A percentile compares a stretch with the other conserved stretches of the same genome.
Conservation (phyloP, 345 rosid species). For the Triadica sebifera region DNA sequence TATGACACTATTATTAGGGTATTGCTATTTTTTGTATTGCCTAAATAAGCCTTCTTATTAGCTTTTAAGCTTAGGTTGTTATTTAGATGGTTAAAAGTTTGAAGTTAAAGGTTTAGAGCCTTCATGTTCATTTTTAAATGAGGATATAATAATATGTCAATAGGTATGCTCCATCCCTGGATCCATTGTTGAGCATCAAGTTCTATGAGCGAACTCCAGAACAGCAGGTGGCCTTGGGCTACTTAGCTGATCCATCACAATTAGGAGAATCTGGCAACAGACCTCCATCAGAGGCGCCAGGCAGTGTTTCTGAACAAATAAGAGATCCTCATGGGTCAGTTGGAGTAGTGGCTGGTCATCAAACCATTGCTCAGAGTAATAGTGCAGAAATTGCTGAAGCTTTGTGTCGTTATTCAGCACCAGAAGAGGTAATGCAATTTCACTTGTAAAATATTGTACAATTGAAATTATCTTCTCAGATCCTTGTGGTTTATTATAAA, state of each 20-base stretch:
- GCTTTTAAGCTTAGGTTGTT: background rate
- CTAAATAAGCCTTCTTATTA: background rate
- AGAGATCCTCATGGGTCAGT: slow-evolving; percentile 67
- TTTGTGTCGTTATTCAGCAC: slow-evolving; percentile 73
- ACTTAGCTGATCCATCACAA: slow-evolving; percentile 54
- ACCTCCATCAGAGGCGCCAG: slow-evolving; percentile 29
- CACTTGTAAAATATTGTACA: background rate
- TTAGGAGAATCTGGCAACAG: slow-evolving; percentile 38
- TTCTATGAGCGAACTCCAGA: slow-evolving; percentile 85
- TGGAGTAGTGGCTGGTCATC: slow-evolving; percentile 83
- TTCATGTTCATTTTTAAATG: background rate
- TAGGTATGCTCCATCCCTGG: slow-evolving; percentile 85
- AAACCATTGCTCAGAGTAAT: slow-evolving; percentile 85
- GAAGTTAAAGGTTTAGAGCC: background rate
- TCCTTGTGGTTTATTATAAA: background rate
- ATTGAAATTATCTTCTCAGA: background rate
- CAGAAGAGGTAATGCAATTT: slow-evolving; percentile 64
- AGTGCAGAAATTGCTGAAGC: slow-evolving; percentile 75
- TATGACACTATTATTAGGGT: background rate
- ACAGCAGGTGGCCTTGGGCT: slow-evolving; percentile 79
- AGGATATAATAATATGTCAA: background rate
- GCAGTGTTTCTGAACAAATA: slow-evolving; percentile 32
- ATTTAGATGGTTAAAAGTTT: background rate
- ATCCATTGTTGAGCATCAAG: slow-evolving; percentile 66
- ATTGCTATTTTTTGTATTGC: background rate